These are phyloP conservation scores for Aspergillus quadricinctus DNA, from an alignment of 2,329 filamentous ascomycete genomes.

Conservation along the genomic window DNA sequence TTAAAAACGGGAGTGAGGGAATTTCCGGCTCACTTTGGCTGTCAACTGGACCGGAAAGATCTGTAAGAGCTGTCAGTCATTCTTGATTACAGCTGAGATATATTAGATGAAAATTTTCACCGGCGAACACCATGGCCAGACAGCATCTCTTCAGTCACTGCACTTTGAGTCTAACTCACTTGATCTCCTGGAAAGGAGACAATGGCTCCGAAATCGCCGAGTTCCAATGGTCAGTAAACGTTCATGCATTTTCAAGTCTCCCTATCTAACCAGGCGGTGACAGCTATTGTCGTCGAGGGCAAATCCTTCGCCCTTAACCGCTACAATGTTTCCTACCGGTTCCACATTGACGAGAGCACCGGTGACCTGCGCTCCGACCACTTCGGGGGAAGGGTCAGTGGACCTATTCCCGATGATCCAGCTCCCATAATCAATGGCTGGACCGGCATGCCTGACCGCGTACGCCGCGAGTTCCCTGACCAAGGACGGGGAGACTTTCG, in stretches of 20 bases:
- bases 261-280: background rate
- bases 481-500: constrained; percentile 61
- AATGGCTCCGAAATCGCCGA: background rate
- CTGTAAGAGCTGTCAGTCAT: too few species aligned
- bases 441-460: constrained; percentile 48
- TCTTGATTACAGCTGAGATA: too few species aligned
- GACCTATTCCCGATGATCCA: constrained; percentile 45
- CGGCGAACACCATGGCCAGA: too few species aligned
- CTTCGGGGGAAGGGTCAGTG: constrained; percentile 55
- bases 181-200: background rate
- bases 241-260: too few species aligned
- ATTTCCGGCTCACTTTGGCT: too few species aligned
- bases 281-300: constrained; percentile 53
- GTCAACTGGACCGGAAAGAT: too few species aligned
- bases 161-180: too few species aligned
- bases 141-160: too few species aligned
- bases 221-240: background rate
- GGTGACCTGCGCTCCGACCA: constrained; percentile 59
- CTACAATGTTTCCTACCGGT: constrained; percentile 56
- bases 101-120: too few species aligned
- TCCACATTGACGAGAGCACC: constrained; percentile 55
- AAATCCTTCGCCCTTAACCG: constrained; percentile 56
- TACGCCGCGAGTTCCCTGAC: constrained; percentile 61
- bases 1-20: too few species aligned
- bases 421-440: constrained; percentile 47